phyloP scores from a whole-genome alignment of 163 green algal genomes.

The Scenedesmus sp. region DNA sequence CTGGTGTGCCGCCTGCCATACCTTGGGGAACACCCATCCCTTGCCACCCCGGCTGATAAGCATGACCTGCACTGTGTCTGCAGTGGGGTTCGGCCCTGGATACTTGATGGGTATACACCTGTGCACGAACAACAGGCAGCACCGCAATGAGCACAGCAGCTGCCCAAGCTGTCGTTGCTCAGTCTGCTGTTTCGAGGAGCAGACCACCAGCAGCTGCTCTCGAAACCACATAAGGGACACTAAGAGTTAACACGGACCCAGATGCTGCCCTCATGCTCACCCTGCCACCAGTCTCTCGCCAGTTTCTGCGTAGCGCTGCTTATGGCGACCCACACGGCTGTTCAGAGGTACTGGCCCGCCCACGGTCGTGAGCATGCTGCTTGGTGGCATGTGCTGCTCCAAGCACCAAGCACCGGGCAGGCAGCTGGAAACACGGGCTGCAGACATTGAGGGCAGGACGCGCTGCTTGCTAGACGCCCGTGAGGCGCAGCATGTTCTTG shows the following conservation, averaged over 20 bases:
- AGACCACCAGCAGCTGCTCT: background rate
- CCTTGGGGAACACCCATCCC: constrained; percentile 91
- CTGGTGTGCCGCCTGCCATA: constrained; percentile 34
- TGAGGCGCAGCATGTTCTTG: background rate
- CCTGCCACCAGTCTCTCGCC: constrained; percentile 88
- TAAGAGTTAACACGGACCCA: background rate
- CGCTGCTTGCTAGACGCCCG: background rate
- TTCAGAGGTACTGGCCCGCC: constrained; percentile 54
- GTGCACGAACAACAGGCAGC: background rate
- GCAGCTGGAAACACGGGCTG: constrained; percentile 29
- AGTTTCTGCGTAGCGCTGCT: constrained; percentile 80
- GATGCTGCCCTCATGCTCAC: constrained; percentile 60
- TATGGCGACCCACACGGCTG: constrained; percentile 70
- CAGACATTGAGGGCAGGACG: constrained; percentile 39
- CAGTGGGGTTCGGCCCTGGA: background rate
- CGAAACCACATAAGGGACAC: background rate
- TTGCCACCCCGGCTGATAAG: constrained; percentile 85
- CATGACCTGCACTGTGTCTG: constrained; percentile 74
- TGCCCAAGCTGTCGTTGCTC: background rate
- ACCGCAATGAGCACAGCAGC: background rate
- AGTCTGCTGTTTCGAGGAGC: background rate
- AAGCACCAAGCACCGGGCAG: constrained; percentile 30
- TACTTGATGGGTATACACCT: constrained; percentile 54
- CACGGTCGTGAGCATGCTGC: constrained; percentile 36
- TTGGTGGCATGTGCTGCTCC: constrained; percentile 42